A percentile compares a stretch with the other conserved stretches of the same genome.
Conservation (phyloP, 192 early-diverging fungal species). For the Spinellus fusiger region DNA sequence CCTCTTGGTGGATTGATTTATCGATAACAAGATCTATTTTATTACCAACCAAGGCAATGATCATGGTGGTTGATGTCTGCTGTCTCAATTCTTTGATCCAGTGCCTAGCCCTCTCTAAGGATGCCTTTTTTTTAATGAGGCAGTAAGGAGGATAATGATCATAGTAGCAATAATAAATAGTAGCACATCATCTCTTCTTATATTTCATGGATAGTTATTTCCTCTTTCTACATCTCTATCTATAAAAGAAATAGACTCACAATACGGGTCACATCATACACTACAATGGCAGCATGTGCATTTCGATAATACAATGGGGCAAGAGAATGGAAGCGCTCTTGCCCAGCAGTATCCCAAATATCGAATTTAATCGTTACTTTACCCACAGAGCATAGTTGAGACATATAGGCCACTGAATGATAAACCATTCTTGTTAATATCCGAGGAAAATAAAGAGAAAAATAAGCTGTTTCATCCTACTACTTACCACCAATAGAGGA, state of each 20-base stretch:
- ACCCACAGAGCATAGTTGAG: constrained; percentile 90
- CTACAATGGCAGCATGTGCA: constrained; percentile 95
- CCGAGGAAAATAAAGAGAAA: background rate
- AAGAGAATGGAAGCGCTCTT: constrained; percentile 92
- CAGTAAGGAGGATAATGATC: background rate
- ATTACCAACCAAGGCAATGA: constrained; percentile 97
- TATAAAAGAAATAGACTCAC: constrained; percentile 30
- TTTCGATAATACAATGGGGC: constrained; percentile 96
- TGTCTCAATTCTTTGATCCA: constrained; percentile 99
- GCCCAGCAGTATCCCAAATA: constrained; percentile 94
- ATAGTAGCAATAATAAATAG: background rate
- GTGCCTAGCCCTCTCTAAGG: constrained; percentile 91
- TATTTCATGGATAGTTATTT: too few relatives aligned
- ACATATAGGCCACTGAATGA: constrained; percentile 69
- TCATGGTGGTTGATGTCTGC: constrained; percentile 95
- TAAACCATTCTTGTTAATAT: background rate
- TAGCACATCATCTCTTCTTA: background rate
- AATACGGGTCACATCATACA: constrained; percentile 89
- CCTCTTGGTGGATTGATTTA: constrained; percentile 15
- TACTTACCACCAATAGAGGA: constrained; percentile 88
- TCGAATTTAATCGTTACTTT: constrained; percentile 80
- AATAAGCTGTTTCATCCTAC: too few relatives aligned
- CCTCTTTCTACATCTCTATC: background rate
- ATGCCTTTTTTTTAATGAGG: constrained; percentile 41
- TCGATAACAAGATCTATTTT: constrained; percentile 76